Evolutionary conservation across 257 asterid genomes (phyloP), one percentile per base, ranked within the genome.

Genomic region (Paraleonurus japonicus): DNA sequence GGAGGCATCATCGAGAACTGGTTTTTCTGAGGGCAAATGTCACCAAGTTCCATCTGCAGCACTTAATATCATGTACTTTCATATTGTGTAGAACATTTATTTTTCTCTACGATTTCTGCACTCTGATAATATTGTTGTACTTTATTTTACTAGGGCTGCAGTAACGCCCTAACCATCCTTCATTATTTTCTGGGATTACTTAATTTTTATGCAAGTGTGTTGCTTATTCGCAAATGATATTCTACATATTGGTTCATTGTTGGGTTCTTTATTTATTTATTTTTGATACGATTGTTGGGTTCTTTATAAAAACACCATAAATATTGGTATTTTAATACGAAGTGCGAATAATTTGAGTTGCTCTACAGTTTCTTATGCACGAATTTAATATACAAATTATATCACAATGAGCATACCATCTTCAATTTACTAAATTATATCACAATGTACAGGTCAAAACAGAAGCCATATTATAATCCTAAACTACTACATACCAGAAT

Each of bases 41-140:
- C 22, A 47, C 41, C 81, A 79, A 35, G 75, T 82, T 75, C 89
- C 88, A 2, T 81, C 89, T 27, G 41, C 81, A 41, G 92, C 96
- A 2, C 90, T 93, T 57, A 83, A 79, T 78, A 87, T 93, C 41
- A 78, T 89, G 95, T 89, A 86, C 66, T 93, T 93, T 80, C 76
- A 69, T 48, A 78, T 67, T 54, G 83, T 66, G 47, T 75, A 79
- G 67, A 32, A 63, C 35, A 39, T 71, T 50, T 32, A 39, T 47
- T 37, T 61, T 60, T 17, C 37, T 16, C 67, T 19, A 1, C 17
- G 19, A 2, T 37, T 45, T 24, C 8, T 61, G 35, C 70, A 16
- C 13, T 28, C 2, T 66, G 26, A 48, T 30, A 8, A 4, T 28
- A 17, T 13, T 7, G 43, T 54, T 53, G 65, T 65, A 65, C 35